These are phyloP conservation scores for Hypoxylon sp. DNA, from an alignment of 2,329 filamentous ascomycete genomes.

Conservation along the genomic window DNA sequence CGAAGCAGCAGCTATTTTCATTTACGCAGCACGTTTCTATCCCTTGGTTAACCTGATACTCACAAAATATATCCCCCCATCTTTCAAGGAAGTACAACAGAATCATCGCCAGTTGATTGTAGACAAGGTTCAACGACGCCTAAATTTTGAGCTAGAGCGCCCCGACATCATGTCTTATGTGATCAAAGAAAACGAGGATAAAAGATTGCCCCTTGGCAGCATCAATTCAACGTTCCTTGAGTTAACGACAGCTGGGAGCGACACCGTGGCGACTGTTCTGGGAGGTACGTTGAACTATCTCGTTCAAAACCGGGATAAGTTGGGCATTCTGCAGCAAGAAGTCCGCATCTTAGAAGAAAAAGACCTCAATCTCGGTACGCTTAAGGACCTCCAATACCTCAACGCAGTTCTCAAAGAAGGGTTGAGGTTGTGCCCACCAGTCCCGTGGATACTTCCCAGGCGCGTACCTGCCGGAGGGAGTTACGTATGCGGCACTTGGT, in stretches of 20 bases:
- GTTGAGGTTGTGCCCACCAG: conserved; percentile 45
- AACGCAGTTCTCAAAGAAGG: conserved; percentile 45
- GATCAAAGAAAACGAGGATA: conserved; percentile 34
- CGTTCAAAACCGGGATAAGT: conserved; percentile 35
- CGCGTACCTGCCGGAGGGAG: conserved; percentile 30
- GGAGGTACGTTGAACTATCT: conserved; percentile 48
- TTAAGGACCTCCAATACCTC: conserved; percentile 41
- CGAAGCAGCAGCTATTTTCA: conserved; percentile 46
- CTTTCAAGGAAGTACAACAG: conserved; percentile 42
- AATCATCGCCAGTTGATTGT: conserved; percentile 49
- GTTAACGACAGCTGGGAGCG: conserved; percentile 52
- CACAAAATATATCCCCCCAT: conserved; percentile 41
- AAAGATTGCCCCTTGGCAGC: conserved; percentile 45
- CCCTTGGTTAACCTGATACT: conserved; percentile 42
- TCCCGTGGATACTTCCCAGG: conserved; percentile 46
- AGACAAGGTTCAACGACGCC: conserved; percentile 50
- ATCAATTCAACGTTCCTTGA: conserved; percentile 55
- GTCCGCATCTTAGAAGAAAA: conserved; percentile 32
- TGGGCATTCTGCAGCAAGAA: conserved; percentile 26
- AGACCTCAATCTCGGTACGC: conserved; percentile 35
- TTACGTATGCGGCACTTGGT: conserved; percentile 41
- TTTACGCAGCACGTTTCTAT: conserved; percentile 47
- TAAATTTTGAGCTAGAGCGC: conserved; percentile 50
- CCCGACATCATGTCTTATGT: conserved; percentile 54
- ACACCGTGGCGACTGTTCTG: conserved; percentile 51